These are phyloP conservation scores for peach (Prunus persica) DNA, from an alignment of 306 rosid species.

Conservation along the genomic window DNA sequence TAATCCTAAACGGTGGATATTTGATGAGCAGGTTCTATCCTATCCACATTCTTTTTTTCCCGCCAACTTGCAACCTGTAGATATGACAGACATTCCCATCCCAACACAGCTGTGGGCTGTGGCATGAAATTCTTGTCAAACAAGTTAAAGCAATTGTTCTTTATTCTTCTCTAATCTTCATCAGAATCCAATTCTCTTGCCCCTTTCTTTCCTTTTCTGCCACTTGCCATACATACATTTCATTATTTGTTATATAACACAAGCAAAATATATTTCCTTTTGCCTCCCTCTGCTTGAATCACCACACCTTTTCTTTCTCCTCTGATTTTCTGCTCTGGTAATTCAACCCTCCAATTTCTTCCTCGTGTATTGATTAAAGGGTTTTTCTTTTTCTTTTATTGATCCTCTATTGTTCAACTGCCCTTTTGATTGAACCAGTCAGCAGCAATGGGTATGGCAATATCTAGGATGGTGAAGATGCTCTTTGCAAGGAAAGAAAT, in stretches of 20 bases:
- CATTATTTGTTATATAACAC: slow-evolving; percentile 8
- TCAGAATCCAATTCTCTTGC: slow-evolving; percentile 51
- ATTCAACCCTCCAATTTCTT: background rate
- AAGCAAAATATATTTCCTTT: slow-evolving; percentile 3
- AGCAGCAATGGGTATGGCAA: slow-evolving; percentile 58
- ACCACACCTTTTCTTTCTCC: background rate
- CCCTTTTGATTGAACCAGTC: slow-evolving; percentile 13
- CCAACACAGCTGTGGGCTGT: slow-evolving; percentile 6
- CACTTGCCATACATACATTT: background rate
- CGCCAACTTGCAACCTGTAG: background rate
- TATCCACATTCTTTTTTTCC: background rate
- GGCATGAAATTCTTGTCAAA: background rate
- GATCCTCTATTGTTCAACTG: background rate
- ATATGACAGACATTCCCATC: background rate
- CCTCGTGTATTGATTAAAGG: background rate
- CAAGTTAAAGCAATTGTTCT: slow-evolving; percentile 21
- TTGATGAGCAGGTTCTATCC: background rate
- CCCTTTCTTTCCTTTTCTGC: background rate
- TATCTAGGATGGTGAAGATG: slow-evolving; percentile 61
- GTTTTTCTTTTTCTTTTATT: background rate
- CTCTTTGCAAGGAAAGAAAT: slow-evolving; percentile 79
- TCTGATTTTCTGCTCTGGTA: slow-evolving; percentile 25
- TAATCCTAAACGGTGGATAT: background rate
- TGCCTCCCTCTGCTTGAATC: slow-evolving; percentile 17
- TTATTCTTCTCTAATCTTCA: slow-evolving; percentile 37